phyloP scores from a whole-genome alignment of 2,329 filamentous ascomycete genomes.

The Penicillium sp. region DNA sequence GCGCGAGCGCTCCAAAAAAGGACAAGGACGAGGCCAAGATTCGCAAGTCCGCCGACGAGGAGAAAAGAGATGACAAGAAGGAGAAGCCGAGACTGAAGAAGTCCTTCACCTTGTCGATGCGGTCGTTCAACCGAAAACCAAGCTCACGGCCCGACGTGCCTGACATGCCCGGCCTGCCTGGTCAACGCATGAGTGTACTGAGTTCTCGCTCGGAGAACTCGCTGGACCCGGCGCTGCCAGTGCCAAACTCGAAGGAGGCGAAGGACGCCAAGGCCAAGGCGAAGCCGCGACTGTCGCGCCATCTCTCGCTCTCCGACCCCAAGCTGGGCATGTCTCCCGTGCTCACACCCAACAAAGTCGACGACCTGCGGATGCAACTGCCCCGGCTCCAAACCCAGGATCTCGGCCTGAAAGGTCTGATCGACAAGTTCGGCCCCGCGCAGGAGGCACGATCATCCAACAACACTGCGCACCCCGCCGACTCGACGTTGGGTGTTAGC shows the following conservation, averaged over 20 bases:
- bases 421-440: slow-evolving; percentile 7
- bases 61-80: not conserved
- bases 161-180: too few species aligned
- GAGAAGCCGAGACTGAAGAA: slow-evolving; percentile 6
- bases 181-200: slow-evolving; percentile 4
- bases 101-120: slow-evolving; percentile 11
- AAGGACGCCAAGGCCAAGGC: not conserved
- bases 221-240: slow-evolving; percentile 11
- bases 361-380: slow-evolving; percentile 19
- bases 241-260: too few species aligned
- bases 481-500: not conserved
- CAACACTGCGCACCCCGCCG: not conserved
- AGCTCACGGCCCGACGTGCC: not conserved
- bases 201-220: slow-evolving; percentile 14
- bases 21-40: too few species aligned
- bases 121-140: slow-evolving; percentile 6
- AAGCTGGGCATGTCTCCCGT: slow-evolving; percentile 2
- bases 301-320: slow-evolving; percentile 10
- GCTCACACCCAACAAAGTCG: slow-evolving; percentile 8
- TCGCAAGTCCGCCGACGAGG: too few species aligned
- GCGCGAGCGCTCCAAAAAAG: too few species aligned
- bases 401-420: slow-evolving; percentile 6
- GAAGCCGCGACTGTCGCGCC: slow-evolving; percentile 1
- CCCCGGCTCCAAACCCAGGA: slow-evolving; percentile 22
- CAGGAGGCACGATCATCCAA: not conserved